These are phyloP conservation scores for Mollisia scopiformis DNA, from an alignment of 2,329 filamentous ascomycete genomes.

Conservation along the genomic window DNA sequence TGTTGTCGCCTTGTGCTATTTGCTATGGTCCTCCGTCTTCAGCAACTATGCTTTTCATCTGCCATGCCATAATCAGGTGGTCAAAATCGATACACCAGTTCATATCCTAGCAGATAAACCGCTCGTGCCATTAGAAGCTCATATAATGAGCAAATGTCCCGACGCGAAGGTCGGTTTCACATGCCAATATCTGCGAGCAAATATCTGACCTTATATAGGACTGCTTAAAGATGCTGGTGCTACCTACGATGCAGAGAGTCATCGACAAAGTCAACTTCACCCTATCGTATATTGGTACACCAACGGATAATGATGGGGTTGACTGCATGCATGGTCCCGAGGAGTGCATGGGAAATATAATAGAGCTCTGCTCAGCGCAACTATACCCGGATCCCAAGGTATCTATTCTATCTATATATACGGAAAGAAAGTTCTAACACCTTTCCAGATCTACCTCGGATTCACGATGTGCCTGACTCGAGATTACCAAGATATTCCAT, in stretches of 20 bases:
- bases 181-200: not conserved
- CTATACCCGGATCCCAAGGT: slow-evolving; percentile 81
- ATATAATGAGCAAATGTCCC: slow-evolving; percentile 97
- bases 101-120: slow-evolving; percentile 1
- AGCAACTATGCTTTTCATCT: slow-evolving; percentile 7
- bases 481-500: slow-evolving; percentile 77
- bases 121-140: slow-evolving; percentile 81
- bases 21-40: slow-evolving; percentile 21
- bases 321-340: slow-evolving; percentile 85
- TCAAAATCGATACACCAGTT: not conserved
- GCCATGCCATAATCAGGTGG: not conserved
- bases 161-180: slow-evolving; percentile 66
- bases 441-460: slow-evolving; percentile 73
- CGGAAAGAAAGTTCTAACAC: slow-evolving; percentile 60
- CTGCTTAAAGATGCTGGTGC: slow-evolving; percentile 77
- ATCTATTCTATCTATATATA: slow-evolving; percentile 68
- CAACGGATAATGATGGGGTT: slow-evolving; percentile 78
- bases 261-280: slow-evolving; percentile 87
- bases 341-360: slow-evolving; percentile 92
- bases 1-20: slow-evolving; percentile 28
- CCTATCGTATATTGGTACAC: slow-evolving; percentile 86
- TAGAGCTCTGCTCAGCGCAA: slow-evolving; percentile 86
- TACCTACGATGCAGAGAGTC: slow-evolving; percentile 84
- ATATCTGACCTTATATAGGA: slow-evolving; percentile 47
- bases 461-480: slow-evolving; percentile 89